These are phyloP conservation scores for Aurinia saxatilis DNA, from an alignment of 345 rosid species.

Conservation along the genomic window DNA sequence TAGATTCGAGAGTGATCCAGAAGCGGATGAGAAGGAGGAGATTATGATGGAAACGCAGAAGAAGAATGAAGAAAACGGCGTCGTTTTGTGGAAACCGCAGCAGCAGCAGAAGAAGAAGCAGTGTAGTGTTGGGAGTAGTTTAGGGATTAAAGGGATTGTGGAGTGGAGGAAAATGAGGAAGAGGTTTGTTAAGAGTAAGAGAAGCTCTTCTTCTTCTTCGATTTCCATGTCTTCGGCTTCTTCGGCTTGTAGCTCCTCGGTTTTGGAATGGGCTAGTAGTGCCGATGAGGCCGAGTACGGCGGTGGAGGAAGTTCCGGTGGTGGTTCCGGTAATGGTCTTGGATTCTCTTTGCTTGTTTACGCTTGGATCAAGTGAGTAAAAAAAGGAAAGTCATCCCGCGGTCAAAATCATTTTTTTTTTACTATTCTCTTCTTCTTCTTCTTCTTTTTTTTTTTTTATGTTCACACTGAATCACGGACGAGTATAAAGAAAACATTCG, in stretches of 20 bases:
- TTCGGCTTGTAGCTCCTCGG: constrained; percentile 72
- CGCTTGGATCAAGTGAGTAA: constrained; percentile 80
- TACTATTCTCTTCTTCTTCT: neutral
- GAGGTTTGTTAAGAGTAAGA: constrained; percentile 49
- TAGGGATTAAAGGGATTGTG: constrained; percentile 43
- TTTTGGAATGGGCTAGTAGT: constrained; percentile 88
- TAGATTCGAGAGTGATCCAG: constrained; percentile 49
- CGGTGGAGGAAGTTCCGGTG: constrained; percentile 42
- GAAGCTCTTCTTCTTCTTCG: constrained; percentile 78
- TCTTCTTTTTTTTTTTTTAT: neutral
- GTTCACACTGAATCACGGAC: constrained; percentile 4
- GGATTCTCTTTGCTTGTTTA: constrained; percentile 80
- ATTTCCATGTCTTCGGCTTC: constrained; percentile 81
- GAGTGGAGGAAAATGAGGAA: constrained; percentile 85
- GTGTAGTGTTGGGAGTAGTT: constrained; percentile 26
- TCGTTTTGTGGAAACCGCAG: constrained; percentile 35
- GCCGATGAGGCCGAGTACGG: constrained; percentile 32
- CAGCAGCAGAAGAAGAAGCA: too few relatives aligned
- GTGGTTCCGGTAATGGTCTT: constrained; percentile 41
- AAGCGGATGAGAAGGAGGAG: constrained; percentile 19
- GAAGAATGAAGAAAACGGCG: constrained; percentile 21
- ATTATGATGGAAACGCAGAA: neutral
- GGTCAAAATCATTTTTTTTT: neutral
- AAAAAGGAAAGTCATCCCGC: constrained; percentile 10
- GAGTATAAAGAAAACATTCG: too few relatives aligned